These are phyloP conservation scores for Kwoniella bestiolae DNA, from an alignment of 768 basidiomycete genomes.

Conservation along the genomic window DNA sequence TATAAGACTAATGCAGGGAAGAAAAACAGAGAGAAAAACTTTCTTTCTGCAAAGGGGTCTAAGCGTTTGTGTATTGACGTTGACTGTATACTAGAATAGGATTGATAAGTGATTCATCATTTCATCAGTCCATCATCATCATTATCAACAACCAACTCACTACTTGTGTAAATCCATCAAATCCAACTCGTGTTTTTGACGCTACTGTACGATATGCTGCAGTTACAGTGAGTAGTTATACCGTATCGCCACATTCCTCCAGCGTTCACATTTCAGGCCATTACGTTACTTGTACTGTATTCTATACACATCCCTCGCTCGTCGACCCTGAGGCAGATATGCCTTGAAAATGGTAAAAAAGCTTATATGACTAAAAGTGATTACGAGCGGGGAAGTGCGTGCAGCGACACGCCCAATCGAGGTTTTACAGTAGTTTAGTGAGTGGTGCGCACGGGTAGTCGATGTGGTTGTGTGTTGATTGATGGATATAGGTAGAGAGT, in stretches of 20 bases:
- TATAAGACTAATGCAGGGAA: too few species aligned
- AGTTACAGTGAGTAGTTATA: neutral
- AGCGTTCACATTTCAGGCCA: neutral
- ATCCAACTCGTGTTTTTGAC: too few species aligned
- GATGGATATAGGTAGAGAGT: too few species aligned
- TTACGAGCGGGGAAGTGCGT: neutral
- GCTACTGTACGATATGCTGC: too few species aligned
- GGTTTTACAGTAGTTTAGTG: too few species aligned
- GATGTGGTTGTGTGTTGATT: too few species aligned
- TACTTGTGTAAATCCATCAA: too few species aligned
- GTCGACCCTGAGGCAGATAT: neutral
- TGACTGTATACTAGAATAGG: too few species aligned
- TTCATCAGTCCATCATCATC: neutral
- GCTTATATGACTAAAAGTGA: neutral
- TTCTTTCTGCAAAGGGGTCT: neutral
- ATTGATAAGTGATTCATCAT: too few species aligned
- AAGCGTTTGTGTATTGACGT: neutral
- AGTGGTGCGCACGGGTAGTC: too few species aligned
- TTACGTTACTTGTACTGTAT: neutral
- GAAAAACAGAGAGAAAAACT: neutral
- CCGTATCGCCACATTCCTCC: neutral
- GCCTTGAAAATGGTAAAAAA: neutral
- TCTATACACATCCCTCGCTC: neutral
- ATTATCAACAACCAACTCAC: neutral
- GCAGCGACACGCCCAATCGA: too few species aligned